Percentiles rank a stretch among this genome's conserved stretches.
phyloP scores from a whole-genome alignment of 2,329 filamentous ascomycete species.

The Arthrobotrys iridis region DNA sequence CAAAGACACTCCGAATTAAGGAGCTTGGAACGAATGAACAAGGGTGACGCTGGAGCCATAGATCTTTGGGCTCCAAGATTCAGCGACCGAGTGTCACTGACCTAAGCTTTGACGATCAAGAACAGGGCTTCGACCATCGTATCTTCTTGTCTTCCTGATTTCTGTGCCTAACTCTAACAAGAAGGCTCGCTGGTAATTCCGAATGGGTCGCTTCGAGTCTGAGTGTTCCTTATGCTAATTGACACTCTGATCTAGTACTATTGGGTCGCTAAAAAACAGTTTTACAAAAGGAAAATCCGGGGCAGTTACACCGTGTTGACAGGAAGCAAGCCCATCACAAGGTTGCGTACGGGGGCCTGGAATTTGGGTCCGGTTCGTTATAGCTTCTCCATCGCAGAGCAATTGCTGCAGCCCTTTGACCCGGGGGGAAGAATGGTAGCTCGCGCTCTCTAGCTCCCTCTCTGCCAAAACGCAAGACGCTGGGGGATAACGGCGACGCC shows the following conservation, averaged over 20 bases:
- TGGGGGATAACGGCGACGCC: background rate
- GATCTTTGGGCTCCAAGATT: too few relatives aligned
- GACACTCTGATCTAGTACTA: constrained; percentile 3
- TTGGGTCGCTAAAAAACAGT: constrained; percentile 48
- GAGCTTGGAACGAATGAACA: constrained; percentile 2
- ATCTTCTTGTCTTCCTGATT: background rate
- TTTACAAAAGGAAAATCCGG: constrained; percentile 47
- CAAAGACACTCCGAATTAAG: background rate
- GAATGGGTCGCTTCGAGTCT: constrained; percentile 48
- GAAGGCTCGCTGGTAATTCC: constrained; percentile 27
- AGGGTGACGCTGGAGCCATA: background rate
- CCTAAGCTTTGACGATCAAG: constrained; percentile 9
- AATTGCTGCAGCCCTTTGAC: background rate
- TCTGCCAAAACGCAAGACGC: background rate
- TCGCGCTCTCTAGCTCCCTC: background rate
- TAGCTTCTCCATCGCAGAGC: background rate
- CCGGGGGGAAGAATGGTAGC: background rate
- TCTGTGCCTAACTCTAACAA: background rate
- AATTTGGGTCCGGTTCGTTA: background rate
- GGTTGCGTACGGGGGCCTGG: constrained; percentile 3
- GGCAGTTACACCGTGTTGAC: constrained; percentile 21
- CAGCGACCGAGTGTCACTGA: background rate
- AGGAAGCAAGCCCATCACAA: background rate
- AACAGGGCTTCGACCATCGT: background rate
- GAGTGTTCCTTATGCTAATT: constrained; percentile 18